phyloP scores from a whole-genome alignment of 2,329 filamentous ascomycete species.

The Neobulgaria alba region DNA sequence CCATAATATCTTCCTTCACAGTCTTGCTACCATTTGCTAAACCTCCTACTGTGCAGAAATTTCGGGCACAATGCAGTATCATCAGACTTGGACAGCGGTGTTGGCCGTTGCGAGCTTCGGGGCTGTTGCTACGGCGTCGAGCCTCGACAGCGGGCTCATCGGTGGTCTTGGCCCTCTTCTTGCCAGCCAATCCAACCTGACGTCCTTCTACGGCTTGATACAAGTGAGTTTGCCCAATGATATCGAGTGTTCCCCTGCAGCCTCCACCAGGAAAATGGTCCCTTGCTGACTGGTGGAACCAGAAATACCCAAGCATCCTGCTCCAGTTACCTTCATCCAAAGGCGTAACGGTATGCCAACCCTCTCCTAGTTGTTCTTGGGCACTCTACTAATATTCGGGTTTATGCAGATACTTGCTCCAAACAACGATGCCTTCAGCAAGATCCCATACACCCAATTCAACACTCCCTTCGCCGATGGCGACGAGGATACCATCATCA shows the following conservation, averaged over 20 bases:
- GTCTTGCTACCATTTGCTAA: no score
- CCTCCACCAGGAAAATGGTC: no score
- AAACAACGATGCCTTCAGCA: conserved; percentile 30
- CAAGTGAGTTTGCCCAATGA: conserved; percentile 27
- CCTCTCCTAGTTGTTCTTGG: no score
- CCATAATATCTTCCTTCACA: no score
- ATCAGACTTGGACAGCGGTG: no score
- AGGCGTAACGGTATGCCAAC: conserved; percentile 39
- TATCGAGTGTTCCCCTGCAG: background rate
- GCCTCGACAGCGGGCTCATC: conserved; percentile 17
- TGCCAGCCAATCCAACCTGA: conserved; percentile 33
- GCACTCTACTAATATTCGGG: no score
- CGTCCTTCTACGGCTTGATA: conserved; percentile 37
- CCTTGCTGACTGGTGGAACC: conserved; percentile 7
- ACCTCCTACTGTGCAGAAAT: no score
- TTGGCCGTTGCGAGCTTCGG: conserved; percentile 8
- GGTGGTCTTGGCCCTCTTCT: conserved; percentile 34
- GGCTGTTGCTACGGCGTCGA: conserved; percentile 9
- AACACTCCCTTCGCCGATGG: conserved; percentile 24
- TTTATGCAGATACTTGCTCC: conserved; percentile 30
- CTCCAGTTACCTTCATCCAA: conserved; percentile 35
- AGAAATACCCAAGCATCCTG: conserved; percentile 40
- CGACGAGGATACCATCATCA: conserved; percentile 32
- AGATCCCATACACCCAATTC: conserved; percentile 29
- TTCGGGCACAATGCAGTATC: no score